Evolutionary conservation across 1,284 basidiomycete genomes (phyloP), one percentile per base, ranked within the genome.

Genomic region (Rhodotorula sp.): DNA sequence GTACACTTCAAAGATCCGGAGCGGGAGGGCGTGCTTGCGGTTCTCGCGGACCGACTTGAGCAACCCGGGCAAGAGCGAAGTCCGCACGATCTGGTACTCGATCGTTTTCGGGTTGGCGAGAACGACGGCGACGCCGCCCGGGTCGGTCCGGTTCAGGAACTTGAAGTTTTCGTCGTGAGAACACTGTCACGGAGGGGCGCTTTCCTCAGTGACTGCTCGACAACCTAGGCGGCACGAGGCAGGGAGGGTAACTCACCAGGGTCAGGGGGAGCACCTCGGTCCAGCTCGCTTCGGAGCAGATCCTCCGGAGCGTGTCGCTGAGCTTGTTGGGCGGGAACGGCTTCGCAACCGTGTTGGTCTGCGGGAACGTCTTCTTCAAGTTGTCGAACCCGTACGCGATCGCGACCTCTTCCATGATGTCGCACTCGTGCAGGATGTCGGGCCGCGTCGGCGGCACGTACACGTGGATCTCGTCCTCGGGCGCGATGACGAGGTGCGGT

Each of bases 361-460:
- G 83, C 1, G 96, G 95, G 87, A 98, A 94, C 18, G 88, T 88
- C 76, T 91, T 87, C 4, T 93, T 92, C 57, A 99, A 85, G 79
- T 95, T 95, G 84, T 99, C 97, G 85, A 95, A 99, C 1, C 96
- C 96, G 79, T 95, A 97, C 0, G 93, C 95, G 73, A 99, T 94
- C 7, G 96, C 96, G 1, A 90, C 92, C 77, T 99, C 95, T 80
- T 99, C 95, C 89, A 99, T 92, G 78, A 99, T 86, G 81, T 99
- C 95, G 79, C 95, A 97, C 81, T 98, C 94, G 80, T 99, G 96
- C 69, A 99, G 84, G 75, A 99, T 96, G 79, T 99, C 95, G 1
- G 96, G 93, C 58, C 95, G 87, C 18, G 94, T 98, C 44, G 91
- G 86, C 3, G 95, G 95, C 48, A 99, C 86, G 53, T 87, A 83